Conservation (phyloP, 2,329 filamentous ascomycete genomes). For the Hirsutella rhossiliensis region DNA sequence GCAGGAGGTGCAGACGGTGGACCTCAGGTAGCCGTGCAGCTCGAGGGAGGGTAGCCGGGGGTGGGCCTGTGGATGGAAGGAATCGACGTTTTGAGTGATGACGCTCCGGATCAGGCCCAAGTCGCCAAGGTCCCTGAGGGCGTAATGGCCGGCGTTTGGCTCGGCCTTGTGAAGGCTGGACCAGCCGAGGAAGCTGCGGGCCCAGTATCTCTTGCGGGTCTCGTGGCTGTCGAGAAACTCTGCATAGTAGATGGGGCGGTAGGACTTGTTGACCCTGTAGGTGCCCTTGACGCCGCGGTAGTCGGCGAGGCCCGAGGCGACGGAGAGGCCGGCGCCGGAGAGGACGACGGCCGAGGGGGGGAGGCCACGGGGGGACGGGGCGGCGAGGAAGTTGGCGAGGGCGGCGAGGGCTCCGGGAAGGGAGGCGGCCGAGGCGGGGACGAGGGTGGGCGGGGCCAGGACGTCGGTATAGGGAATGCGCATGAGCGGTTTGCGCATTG, state of each 20-base stretch:
- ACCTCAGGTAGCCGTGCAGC: constrained; percentile 81
- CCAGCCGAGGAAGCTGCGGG: constrained; percentile 88
- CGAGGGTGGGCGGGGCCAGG: constrained; percentile 61
- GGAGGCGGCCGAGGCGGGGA: constrained; percentile 60
- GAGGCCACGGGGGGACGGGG: constrained; percentile 38
- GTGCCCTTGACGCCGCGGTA: constrained; percentile 85
- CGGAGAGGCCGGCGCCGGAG: constrained; percentile 84
- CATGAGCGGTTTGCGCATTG: constrained; percentile 61
- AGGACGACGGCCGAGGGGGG: constrained; percentile 35
- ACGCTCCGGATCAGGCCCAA: constrained; percentile 65
- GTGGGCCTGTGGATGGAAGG: constrained; percentile 73
- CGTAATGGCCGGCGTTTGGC: constrained; percentile 71
- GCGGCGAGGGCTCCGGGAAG: constrained; percentile 64
- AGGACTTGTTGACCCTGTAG: constrained; percentile 82
- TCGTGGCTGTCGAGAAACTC: constrained; percentile 79
- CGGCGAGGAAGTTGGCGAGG: constrained; percentile 62
- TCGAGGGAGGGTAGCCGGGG: constrained; percentile 66
- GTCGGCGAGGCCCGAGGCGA: constrained; percentile 84
- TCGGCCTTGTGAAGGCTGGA: constrained; percentile 64
- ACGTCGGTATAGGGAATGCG: constrained; percentile 85
- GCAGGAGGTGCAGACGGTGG: constrained; percentile 72
- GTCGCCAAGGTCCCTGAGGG: constrained; percentile 58
- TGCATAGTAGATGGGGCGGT: constrained; percentile 84
- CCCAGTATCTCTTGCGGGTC: constrained; percentile 88
- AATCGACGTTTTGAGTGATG: constrained; percentile 95